These are phyloP conservation scores for Carex kokanica DNA, from an alignment of 176 grass and related monocot genomes.

Conservation along the genomic window DNA sequence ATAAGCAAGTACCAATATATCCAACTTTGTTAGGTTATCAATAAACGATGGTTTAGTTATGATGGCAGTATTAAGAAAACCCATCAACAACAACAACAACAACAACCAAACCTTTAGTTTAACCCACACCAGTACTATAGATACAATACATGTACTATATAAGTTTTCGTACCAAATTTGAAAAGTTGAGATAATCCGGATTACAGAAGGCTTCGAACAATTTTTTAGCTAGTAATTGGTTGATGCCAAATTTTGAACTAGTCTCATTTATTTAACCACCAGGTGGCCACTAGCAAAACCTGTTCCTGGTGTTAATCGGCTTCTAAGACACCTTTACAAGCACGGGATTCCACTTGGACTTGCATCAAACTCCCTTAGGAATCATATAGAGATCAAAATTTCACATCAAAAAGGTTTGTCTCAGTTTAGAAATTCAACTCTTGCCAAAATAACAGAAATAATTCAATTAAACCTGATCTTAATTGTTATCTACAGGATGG, in stretches of 20 bases:
- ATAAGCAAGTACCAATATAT: not conserved
- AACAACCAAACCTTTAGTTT: too few relatives aligned
- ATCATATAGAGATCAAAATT: slow-evolving; percentile 64
- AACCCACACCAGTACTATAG: not conserved
- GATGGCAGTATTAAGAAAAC: not conserved
- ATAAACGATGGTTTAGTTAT: not conserved
- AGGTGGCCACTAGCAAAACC: slow-evolving; percentile 64
- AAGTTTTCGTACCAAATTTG: not conserved
- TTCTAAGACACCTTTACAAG: slow-evolving; percentile 65
- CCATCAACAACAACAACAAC: too few relatives aligned
- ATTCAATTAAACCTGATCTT: not conserved
- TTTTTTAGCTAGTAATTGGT: not conserved
- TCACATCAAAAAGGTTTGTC: slow-evolving; percentile 45
- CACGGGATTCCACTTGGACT: slow-evolving; percentile 64
- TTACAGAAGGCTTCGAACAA: not conserved
- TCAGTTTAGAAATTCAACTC: not conserved
- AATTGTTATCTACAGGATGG: slow-evolving; percentile 46
- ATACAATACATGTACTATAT: not conserved
- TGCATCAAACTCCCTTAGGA: slow-evolving; percentile 85
- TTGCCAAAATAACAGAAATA: slow-evolving; percentile 1
- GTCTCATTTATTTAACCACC: slow-evolving; percentile 4
- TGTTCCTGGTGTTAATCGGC: slow-evolving; percentile 67
- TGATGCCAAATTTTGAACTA: not conserved
- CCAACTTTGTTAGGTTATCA: not conserved
- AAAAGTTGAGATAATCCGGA: not conserved